Evolutionary conservation across 176 grass and related monocot species (phyloP).

Genomic region (Zoysia pacifica): DNA sequence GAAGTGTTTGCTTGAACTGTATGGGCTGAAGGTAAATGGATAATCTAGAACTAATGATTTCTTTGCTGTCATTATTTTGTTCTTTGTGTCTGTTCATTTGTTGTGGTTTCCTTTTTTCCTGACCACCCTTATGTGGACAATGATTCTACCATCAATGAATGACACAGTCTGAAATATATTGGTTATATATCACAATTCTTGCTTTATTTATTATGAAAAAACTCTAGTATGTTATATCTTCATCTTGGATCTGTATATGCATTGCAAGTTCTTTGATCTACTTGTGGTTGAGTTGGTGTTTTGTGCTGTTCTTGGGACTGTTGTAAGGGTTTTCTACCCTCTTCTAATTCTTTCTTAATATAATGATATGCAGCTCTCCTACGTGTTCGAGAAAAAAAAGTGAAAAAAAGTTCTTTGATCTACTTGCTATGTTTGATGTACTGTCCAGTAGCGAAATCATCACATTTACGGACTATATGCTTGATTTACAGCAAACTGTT

Average conservation of each 20-base stretch:
- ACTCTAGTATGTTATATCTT: slow-evolving; percentile 1
- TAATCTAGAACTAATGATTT: slow-evolving; percentile 28
- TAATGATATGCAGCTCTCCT: no score
- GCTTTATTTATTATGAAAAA: slow-evolving; percentile 14
- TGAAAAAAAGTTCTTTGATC: neutral
- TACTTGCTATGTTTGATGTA: slow-evolving; percentile 2
- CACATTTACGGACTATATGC: neutral
- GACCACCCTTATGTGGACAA: slow-evolving; percentile 17
- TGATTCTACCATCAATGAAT: slow-evolving; percentile 8
- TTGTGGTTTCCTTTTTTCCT: slow-evolving; percentile 28
- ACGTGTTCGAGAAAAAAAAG: no score
- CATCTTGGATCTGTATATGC: slow-evolving; percentile 15
- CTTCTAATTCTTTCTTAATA: no score
- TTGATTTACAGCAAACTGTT: neutral
- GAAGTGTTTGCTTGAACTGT: slow-evolving; percentile 99
- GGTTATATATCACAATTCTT: slow-evolving; percentile 4
- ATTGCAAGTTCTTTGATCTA: neutral
- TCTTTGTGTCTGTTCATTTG: slow-evolving; percentile 17
- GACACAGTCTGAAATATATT: slow-evolving; percentile 22
- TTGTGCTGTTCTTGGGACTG: no score
- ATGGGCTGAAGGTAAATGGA: slow-evolving; percentile 86
- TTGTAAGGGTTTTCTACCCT: no score
- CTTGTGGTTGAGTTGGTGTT: no score
- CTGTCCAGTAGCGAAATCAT: neutral
- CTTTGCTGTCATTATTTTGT: slow-evolving; percentile 21